A percentile compares a stretch with the other conserved stretches of the same genome.
Conservation (phyloP, 1,284 basidiomycete genomes). For the Cryptococcus depauperatus region DNA sequence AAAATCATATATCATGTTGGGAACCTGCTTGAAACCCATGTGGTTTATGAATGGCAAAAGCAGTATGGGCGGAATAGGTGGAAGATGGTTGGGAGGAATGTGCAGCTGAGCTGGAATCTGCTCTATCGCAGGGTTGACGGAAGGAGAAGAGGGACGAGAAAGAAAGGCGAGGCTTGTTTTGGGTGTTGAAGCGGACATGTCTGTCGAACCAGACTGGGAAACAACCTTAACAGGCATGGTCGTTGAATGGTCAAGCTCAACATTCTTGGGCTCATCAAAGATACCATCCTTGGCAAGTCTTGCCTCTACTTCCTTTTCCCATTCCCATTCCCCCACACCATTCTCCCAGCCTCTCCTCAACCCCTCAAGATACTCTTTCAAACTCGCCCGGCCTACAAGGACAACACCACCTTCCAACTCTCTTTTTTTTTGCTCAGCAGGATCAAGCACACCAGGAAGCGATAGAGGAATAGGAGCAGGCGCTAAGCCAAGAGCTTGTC, state of each 20-base stretch:
- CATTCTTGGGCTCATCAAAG: too few relatives aligned
- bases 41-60: constrained; percentile 80
- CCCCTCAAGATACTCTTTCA: constrained; percentile 92
- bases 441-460: constrained; percentile 55
- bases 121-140: constrained; percentile 26
- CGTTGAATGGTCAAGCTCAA: too few relatives aligned
- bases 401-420: constrained; percentile 75
- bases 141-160: constrained; percentile 20
- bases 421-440: constrained; percentile 53
- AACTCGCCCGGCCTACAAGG: constrained; percentile 79
- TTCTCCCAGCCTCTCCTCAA: constrained; percentile 79
- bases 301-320: constrained; percentile 65
- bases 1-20: constrained; percentile 81
- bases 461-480: constrained; percentile 47
- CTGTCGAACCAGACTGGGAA: constrained; percentile 1
- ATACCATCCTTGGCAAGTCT: constrained; percentile 62
- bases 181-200: constrained; percentile 10
- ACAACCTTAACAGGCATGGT: constrained; percentile 17
- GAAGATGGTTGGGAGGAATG: constrained; percentile 55
- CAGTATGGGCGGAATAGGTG: constrained; percentile 71
- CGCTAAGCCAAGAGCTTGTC: constrained; percentile 56
- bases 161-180: constrained; percentile 21
- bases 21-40: constrained; percentile 79
- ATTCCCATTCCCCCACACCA: constrained; percentile 59
- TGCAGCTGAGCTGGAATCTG: constrained; percentile 41